Percentiles rank a stretch among this genome's conserved stretches.
Evolutionary conservation across 2,329 filamentous ascomycete genomes (phyloP).

Genomic region (Dryadomyces quercivorus): DNA sequence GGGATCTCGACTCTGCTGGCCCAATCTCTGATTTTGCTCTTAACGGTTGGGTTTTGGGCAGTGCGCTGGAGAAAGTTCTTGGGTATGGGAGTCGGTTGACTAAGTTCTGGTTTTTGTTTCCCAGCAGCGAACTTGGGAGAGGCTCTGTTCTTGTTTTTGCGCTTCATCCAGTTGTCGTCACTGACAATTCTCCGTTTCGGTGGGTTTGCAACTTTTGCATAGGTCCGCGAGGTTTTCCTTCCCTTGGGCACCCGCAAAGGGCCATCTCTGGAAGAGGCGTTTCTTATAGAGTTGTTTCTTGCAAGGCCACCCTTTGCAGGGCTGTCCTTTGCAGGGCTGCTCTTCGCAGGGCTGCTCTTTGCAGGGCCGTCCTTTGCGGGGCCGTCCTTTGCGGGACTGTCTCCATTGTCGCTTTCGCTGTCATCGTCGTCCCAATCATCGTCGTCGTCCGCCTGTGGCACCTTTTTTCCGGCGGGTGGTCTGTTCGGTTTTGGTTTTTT

Average conservation of each 20-base stretch:
- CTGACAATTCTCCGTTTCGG: conserved; percentile 90
- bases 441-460: conserved; percentile 1
- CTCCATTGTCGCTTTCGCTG: conserved; percentile 5
- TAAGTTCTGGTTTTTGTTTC: conserved; percentile 17
- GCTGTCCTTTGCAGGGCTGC: neutral
- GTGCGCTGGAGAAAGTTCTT: conserved; percentile 45
- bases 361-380: neutral
- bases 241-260: neutral
- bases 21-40: conserved; percentile 52
- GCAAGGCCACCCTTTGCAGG: neutral
- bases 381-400: neutral
- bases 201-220: conserved; percentile 38
- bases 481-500: conserved; percentile 25
- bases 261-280: neutral
- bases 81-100: conserved; percentile 32
- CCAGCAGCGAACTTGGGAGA: conserved; percentile 19
- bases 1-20: conserved; percentile 41
- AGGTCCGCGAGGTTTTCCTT: conserved; percentile 16
- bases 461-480: neutral
- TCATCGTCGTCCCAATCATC: conserved; percentile 12
- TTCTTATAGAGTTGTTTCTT: too few species aligned
- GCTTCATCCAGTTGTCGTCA: conserved; percentile 76
- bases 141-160: conserved; percentile 36
- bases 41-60: conserved; percentile 39
- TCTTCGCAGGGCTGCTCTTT: neutral